These are phyloP conservation scores for Calocera viscosa DNA, from an alignment of 768 basidiomycete species.

Conservation along the genomic window DNA sequence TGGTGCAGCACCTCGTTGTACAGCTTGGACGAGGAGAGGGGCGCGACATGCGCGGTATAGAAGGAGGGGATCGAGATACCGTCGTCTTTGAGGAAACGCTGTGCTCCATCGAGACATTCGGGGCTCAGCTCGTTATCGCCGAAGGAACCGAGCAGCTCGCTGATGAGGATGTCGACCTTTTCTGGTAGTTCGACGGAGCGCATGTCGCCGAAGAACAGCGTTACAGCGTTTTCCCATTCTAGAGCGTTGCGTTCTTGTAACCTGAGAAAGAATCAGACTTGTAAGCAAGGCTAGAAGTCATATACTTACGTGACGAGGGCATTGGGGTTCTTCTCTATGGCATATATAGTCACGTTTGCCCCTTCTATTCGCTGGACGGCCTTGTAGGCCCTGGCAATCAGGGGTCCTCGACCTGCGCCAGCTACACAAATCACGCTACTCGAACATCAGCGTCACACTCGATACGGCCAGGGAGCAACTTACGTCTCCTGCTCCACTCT, in stretches of 20 bases:
- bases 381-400: slow-evolving; percentile 70
- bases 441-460: slow-evolving; percentile 11
- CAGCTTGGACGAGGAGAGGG: slow-evolving; percentile 85
- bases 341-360: slow-evolving; percentile 56
- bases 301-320: slow-evolving; percentile 90
- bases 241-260: slow-evolving; percentile 66
- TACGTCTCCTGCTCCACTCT: slow-evolving; percentile 54
- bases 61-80: slow-evolving; percentile 95
- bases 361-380: slow-evolving; percentile 56
- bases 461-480: slow-evolving; percentile 22
- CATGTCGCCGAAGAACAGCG: slow-evolving; percentile 93
- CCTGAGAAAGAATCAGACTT: slow-evolving; percentile 30
- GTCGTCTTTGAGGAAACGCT: slow-evolving; percentile 83
- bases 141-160: slow-evolving; percentile 91
- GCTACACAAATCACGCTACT: slow-evolving; percentile 75
- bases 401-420: slow-evolving; percentile 88
- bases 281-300: slow-evolving; percentile 11
- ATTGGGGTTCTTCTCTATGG: slow-evolving; percentile 92
- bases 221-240: slow-evolving; percentile 74
- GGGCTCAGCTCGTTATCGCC: slow-evolving; percentile 98
- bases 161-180: slow-evolving; percentile 82
- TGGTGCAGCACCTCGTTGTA: slow-evolving; percentile 64
- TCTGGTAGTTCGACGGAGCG: slow-evolving; percentile 70
- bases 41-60: slow-evolving; percentile 89
- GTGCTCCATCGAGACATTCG: slow-evolving; percentile 92